Evolutionary conservation across 192 early-diverging fungal genomes (phyloP).

Genomic region (Coemansia sp.): DNA sequence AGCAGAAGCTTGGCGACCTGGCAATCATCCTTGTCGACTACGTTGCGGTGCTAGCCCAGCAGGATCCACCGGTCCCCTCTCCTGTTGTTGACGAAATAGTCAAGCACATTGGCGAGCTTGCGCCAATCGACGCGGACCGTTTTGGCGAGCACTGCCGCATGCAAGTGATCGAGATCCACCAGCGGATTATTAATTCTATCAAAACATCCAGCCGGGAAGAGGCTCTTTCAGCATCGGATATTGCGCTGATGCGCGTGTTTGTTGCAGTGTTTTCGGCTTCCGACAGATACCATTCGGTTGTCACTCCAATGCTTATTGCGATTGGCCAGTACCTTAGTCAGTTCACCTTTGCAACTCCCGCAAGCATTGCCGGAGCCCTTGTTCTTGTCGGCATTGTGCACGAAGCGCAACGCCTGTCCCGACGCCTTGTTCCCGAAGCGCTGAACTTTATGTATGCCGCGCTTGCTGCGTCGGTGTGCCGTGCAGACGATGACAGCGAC

Average conservation of each 20-base stretch:
- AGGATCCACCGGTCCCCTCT: constrained; percentile 57
- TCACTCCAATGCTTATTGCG: constrained; percentile 82
- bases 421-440: constrained; percentile 73
- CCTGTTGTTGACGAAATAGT: constrained; percentile 59
- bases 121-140: constrained; percentile 58
- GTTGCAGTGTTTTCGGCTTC: constrained; percentile 87
- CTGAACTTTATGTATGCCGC: constrained; percentile 60
- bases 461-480: constrained; percentile 38
- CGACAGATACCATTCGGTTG: constrained; percentile 82
- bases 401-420: constrained; percentile 67
- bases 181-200: constrained; percentile 39
- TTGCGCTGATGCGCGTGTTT: constrained; percentile 69
- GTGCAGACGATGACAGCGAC: constrained; percentile 6
- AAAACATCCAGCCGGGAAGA: neutral
- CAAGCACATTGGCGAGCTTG: constrained; percentile 66
- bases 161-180: constrained; percentile 58
- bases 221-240: constrained; percentile 52
- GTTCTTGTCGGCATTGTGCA: constrained; percentile 71
- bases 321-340: constrained; percentile 77
- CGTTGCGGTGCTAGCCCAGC: constrained; percentile 62
- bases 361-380: constrained; percentile 72
- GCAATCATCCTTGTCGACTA: constrained; percentile 71
- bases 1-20: constrained; percentile 67
- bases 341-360: constrained; percentile 56
- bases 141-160: constrained; percentile 61